A percentile compares a stretch with the other conserved stretches of the same genome.
phyloP scores from a whole-genome alignment of 2,329 filamentous ascomycete genomes.

The Sarocladiaceae sp. region DNA sequence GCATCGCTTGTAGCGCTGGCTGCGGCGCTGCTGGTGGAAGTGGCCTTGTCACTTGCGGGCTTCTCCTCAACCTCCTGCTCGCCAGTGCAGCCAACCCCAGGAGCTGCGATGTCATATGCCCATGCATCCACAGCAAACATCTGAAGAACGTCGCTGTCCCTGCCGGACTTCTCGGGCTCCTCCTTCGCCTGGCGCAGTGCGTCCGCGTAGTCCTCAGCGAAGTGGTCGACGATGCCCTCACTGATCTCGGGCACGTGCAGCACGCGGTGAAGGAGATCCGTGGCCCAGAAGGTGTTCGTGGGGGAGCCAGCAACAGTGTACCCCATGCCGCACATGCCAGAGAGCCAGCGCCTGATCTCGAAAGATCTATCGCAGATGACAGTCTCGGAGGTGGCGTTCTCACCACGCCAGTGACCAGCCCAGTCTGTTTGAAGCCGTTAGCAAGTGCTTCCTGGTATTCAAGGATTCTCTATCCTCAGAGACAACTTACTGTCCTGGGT shows the following conservation, averaged over 20 bases:
- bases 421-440: constrained; percentile 40
- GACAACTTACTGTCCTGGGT: constrained; percentile 36
- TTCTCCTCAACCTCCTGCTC: constrained; percentile 13
- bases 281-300: constrained; percentile 61
- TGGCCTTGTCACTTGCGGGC: constrained; percentile 9
- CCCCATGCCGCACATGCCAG: constrained; percentile 56
- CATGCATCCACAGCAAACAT: constrained; percentile 68
- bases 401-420: constrained; percentile 65
- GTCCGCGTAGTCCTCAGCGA: constrained; percentile 52
- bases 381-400: constrained; percentile 61
- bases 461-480: too few species aligned
- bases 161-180: constrained; percentile 41
- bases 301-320: constrained; percentile 55
- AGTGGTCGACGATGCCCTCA: constrained; percentile 59
- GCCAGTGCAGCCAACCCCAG: constrained; percentile 58
- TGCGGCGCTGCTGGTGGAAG: constrained; percentile 13
- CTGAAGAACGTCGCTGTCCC: constrained; percentile 60
- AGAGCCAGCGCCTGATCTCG: constrained; percentile 49
- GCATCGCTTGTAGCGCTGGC: constrained; percentile 33
- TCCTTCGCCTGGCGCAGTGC: constrained; percentile 47
- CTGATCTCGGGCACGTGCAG: constrained; percentile 59
- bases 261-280: constrained; percentile 63
- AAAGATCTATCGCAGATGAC: constrained; percentile 66
- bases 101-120: constrained; percentile 60
- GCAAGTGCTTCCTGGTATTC: constrained; percentile 2